phyloP scores from a whole-genome alignment of 2,329 filamentous ascomycete species.

The Fusarium scirpi region DNA sequence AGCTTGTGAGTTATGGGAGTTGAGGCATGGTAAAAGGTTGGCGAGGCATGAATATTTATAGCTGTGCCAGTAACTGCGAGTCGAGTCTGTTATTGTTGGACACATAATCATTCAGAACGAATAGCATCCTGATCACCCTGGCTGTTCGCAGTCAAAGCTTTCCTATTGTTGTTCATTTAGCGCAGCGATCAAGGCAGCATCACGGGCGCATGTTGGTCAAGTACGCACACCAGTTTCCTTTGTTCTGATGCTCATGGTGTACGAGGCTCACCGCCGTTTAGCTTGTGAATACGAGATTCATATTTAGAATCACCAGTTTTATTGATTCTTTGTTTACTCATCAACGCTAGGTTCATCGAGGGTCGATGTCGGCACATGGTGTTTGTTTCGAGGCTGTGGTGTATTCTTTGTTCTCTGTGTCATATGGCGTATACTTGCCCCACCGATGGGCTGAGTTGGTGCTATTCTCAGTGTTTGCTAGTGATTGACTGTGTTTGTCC shows the following conservation, averaged over 20 bases:
- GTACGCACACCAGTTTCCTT: background rate
- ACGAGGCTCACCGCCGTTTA: background rate
- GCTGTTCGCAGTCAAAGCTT: background rate
- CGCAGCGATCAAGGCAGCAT: background rate
- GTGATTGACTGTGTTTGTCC: background rate
- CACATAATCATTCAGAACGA: no score
- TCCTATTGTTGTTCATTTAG: background rate
- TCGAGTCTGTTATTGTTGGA: background rate
- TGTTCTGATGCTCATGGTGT: background rate
- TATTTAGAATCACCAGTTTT: background rate
- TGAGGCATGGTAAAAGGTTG: background rate
- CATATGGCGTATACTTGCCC: background rate
- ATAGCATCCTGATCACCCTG: background rate
- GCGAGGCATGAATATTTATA: background rate
- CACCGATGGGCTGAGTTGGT: background rate
- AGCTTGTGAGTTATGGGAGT: background rate
- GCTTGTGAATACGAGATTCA: background rate
- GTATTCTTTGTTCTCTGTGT: background rate
- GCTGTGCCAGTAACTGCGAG: background rate
- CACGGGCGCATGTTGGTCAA: background rate
- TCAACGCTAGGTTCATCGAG: background rate
- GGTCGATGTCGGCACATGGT: background rate
- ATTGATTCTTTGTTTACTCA: background rate
- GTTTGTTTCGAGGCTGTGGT: background rate
- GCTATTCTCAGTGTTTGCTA: background rate